Base-by-base conservation (phyloP, 2,329 filamentous ascomycete genomes). In the Geosmithia putterillii region DNA sequence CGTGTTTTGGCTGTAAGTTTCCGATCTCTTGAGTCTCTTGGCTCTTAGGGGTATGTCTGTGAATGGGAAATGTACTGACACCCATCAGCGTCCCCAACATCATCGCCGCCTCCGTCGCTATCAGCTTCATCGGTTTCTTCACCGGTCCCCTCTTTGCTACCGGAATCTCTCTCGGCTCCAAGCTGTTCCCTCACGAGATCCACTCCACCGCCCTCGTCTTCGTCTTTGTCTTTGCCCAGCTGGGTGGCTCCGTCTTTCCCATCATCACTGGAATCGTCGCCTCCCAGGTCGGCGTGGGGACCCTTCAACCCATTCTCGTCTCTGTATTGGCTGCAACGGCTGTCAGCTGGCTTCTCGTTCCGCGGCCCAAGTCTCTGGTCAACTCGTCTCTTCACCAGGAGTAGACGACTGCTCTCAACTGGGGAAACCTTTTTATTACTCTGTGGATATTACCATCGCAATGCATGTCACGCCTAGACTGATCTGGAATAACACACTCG, bases 81-180 rank as follows among this genome's bases (percentile, higher is more conserved):
- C 5, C 7, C 17, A 6, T 19, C 4, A 66, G 63, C 2, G 61
- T 66, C 0, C 64, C 64, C 0, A 65, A 63, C 20, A 65, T 67
- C 34, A 57, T 74, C 10, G 67, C 65, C 0, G 71, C 71, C 12
- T 70, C 73, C 0, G 67, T 76, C 0, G 68, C 70, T 0, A 65
- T 78, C 44, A 73, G 66, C 44, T 51, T 77, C 0, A 52, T 79
- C 2, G 74, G 74, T 0, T 74, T 79, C 54, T 74, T 79, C 46
- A 69, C 68, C 1, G 76, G 75, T 0, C 75, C 74, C 0, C 65
- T 76, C 19, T 80, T 79, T 47, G 71, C 74, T 1, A 71, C 72
- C 0, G 65, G 55, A 12, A 10, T 21, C 5, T 36, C 18, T 1
- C 7, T 10, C 9, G 35, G 25, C 14, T 32, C 37, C 18, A 74